Evolutionary conservation across 2,329 filamentous ascomycete genomes (phyloP).

Genomic region (Epichloe coenophiala): DNA sequence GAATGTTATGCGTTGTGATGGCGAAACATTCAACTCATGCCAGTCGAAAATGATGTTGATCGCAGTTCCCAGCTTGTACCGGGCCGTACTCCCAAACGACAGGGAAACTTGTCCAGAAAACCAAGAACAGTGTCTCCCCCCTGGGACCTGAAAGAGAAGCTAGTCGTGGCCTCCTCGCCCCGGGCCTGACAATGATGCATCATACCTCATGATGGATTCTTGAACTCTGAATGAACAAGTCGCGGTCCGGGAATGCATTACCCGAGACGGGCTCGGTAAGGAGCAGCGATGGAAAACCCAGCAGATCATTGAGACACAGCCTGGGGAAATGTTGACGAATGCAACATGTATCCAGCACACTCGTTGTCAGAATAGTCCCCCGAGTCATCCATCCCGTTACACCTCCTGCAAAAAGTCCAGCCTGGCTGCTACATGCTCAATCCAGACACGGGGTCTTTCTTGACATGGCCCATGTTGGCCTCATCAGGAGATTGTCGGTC

Average conservation of each 20-base stretch:
- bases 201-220: too few relatives aligned
- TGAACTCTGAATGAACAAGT: too few relatives aligned
- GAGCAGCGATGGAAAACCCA: neutral
- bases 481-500: neutral
- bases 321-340: neutral
- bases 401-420: neutral
- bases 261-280: neutral
- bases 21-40: too few relatives aligned
- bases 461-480: neutral
- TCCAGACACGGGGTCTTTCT: neutral
- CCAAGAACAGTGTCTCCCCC: too few relatives aligned
- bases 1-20: too few relatives aligned
- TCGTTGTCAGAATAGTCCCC: neutral
- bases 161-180: too few relatives aligned
- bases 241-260: neutral
- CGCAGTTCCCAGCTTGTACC: too few relatives aligned
- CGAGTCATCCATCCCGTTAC: neutral
- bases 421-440: neutral
- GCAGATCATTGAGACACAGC: neutral
- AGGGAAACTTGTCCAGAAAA: too few relatives aligned
- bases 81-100: too few relatives aligned
- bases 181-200: too few relatives aligned
- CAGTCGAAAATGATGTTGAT: too few relatives aligned
- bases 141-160: too few relatives aligned
- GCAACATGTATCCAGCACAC: neutral